Base-by-base conservation (phyloP, 148 eudicot genomes). In the Diospyros kaki region DNA sequence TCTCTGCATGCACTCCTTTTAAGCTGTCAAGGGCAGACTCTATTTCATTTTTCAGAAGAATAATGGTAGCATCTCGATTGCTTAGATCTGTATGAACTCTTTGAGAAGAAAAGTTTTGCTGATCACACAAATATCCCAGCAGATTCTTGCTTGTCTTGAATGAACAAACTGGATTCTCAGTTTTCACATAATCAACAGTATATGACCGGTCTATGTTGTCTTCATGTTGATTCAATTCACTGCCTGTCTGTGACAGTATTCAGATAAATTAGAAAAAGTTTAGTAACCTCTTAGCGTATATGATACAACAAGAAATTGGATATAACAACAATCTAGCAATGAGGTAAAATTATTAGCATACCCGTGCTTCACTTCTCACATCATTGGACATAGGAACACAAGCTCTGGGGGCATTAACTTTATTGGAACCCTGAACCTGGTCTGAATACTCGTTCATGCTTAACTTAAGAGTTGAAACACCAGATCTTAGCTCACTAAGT, bases 31-130 rank as follows among this genome's bases (percentile, higher is more conserved):
- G 77, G 40, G 97, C 91, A 66, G 77, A 79, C 76, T 91, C 93
- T 61, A 91, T 77, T 83, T 91, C 97, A 52, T 76, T 89, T 78
- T 75, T 82, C 62, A 89, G 75, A 79, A 89, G 93, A 84, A 55
- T 42, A 43, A 89, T 76, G 45, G 93, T 81, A 66, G 75, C 77
- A 77, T 91, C 83, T 77, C 82, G 81, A 61, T 65, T 69, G 17
- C 58, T 80, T 18, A 9, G 72, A 71, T 76, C 82, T 71, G 71
- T 72, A 75, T 50, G 40, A 60, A 53, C 71, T 58, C 69, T 68
- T 69, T 18, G 41, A 68, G 61, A 54, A 55, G 69, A 62, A 42
- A 64, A 46, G 48, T 17, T 73, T 42, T 55, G 73, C 38, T 56
- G 69, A 58, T 68, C 70, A 40, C 42, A 67, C 42, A 69, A 50